phyloP scores from a whole-genome alignment of 345 rosid genomes.

The Litchi chinensis region DNA sequence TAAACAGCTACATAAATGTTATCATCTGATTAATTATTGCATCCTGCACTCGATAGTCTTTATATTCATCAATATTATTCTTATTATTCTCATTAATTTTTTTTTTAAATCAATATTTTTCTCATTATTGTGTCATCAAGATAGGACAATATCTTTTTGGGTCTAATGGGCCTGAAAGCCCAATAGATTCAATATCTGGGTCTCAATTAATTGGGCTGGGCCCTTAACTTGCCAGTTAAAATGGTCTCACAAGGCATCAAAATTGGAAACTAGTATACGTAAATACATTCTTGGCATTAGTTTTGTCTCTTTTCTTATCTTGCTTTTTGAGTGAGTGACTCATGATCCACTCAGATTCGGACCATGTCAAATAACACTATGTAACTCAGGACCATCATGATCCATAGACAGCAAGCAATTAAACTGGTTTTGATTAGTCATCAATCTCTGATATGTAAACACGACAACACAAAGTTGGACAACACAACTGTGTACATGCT shows the following conservation, averaged over 20 bases:
- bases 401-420: background rate
- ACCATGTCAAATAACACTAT: background rate
- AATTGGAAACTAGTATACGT: background rate
- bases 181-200: background rate
- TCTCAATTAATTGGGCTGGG: background rate
- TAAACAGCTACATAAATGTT: no score
- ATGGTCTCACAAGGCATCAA: background rate
- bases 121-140: no score
- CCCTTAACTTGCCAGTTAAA: background rate
- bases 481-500: background rate
- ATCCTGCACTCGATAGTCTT: no score
- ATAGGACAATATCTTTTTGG: no score
- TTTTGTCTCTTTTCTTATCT: background rate
- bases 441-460: background rate
- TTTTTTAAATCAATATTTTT: no score
- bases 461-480: background rate
- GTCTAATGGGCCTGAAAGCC: background rate
- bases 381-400: background rate
- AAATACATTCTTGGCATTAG: no score
- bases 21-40: no score
- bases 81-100: no score
- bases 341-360: background rate
- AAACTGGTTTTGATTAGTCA: background rate
- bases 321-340: background rate
- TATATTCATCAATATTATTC: no score